These are phyloP conservation scores for Dothiorella sarmentorum DNA, from an alignment of 2,329 filamentous ascomycete genomes.

Conservation along the genomic window DNA sequence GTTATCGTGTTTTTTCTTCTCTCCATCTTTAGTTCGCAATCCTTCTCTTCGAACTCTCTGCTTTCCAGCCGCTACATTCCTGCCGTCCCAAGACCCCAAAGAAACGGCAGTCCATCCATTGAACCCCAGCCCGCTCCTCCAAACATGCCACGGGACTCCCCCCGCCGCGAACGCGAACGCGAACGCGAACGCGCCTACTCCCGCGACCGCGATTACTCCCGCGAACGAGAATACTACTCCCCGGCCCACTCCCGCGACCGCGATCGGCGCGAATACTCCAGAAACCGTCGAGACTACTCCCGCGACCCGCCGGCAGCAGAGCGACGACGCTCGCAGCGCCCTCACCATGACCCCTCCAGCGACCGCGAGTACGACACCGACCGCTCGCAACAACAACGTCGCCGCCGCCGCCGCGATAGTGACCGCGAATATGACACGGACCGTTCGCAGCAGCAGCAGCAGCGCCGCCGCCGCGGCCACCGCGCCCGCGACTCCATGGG, in stretches of 20 bases:
- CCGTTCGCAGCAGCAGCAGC: background rate
- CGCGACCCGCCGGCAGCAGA: too few relatives aligned
- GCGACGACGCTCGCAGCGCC: too few relatives aligned
- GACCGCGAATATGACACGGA: slow-evolving; percentile 24
- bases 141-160: slow-evolving; percentile 25
- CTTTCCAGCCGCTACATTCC: too few relatives aligned
- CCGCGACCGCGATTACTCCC: background rate
- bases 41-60: too few relatives aligned
- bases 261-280: slow-evolving; percentile 17
- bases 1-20: too few relatives aligned
- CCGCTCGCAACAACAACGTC: slow-evolving; percentile 5
- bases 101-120: too few relatives aligned
- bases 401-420: slow-evolving; percentile 21
- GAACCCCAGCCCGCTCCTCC: background rate
- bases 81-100: too few relatives aligned
- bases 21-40: too few relatives aligned
- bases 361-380: background rate
- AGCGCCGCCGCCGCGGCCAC: slow-evolving; percentile 32
- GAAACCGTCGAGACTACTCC: too few relatives aligned
- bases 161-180: slow-evolving; percentile 23
- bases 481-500: slow-evolving; percentile 40
- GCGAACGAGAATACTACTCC: slow-evolving; percentile 21
- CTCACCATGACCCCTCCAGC: too few relatives aligned
- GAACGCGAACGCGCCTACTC: background rate
- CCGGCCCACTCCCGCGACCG: too few relatives aligned